phyloP scores from a whole-genome alignment of 768 basidiomycete species.

The Russula sp. region DNA sequence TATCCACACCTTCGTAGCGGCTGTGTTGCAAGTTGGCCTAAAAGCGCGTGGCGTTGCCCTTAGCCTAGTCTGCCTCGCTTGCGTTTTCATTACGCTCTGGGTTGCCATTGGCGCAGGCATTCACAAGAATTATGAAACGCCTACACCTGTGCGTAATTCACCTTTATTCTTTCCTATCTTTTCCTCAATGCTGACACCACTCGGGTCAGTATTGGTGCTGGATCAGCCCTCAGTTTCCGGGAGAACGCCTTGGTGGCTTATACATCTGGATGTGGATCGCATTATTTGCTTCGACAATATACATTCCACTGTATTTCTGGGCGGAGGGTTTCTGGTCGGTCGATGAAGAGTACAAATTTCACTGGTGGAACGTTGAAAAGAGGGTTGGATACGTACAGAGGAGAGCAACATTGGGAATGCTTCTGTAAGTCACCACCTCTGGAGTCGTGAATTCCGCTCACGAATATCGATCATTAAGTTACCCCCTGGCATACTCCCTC shows the following conservation, averaged over 20 bases:
- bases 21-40: slow-evolving; percentile 39
- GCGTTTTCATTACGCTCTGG: slow-evolving; percentile 37
- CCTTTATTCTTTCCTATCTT: slow-evolving; percentile 27
- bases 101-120: slow-evolving; percentile 36
- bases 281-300: slow-evolving; percentile 13
- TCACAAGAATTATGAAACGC: slow-evolving; percentile 32
- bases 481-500: not conserved
- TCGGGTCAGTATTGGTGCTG: slow-evolving; percentile 42
- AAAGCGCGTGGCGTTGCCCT: slow-evolving; percentile 34
- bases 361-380: slow-evolving; percentile 18
- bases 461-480: not conserved
- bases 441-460: slow-evolving; percentile 2
- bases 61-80: slow-evolving; percentile 10
- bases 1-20: slow-evolving; percentile 42
- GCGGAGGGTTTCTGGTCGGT: slow-evolving; percentile 31
- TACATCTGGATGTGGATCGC: slow-evolving; percentile 46
- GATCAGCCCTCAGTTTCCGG: slow-evolving; percentile 38
- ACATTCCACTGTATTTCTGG: slow-evolving; percentile 33
- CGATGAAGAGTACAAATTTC: slow-evolving; percentile 38
- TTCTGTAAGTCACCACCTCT: slow-evolving; percentile 34
- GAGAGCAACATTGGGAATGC: slow-evolving; percentile 19
- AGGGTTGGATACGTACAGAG: slow-evolving; percentile 11
- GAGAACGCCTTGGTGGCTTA: slow-evolving; percentile 41
- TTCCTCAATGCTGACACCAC: slow-evolving; percentile 17
- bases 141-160: too few relatives aligned